A percentile compares a stretch with the other conserved stretches of the same genome.
Conservation (phyloP, 2,329 filamentous ascomycete genomes). For the Ceratocystis colombiana region DNA sequence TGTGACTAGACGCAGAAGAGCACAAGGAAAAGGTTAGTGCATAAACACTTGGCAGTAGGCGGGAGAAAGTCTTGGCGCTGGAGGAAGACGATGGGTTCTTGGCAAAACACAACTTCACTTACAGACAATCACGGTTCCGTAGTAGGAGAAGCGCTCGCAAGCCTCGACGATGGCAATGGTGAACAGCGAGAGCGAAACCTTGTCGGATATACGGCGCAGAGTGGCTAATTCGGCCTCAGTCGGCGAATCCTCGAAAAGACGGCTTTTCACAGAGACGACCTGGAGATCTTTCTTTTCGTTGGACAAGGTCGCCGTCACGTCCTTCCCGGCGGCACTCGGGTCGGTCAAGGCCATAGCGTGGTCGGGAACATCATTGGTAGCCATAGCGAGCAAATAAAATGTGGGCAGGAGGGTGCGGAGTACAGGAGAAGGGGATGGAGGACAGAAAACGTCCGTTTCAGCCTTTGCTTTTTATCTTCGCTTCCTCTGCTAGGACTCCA, state of each 20-base stretch:
- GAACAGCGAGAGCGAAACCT: conserved; percentile 50
- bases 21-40: neutral
- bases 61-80: neutral
- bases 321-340: conserved; percentile 28
- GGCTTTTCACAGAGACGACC: conserved; percentile 28
- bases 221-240: conserved; percentile 44
- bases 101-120: conserved; percentile 33
- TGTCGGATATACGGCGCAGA: conserved; percentile 45
- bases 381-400: conserved; percentile 27
- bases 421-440: neutral
- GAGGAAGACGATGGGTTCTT: neutral
- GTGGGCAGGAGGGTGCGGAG: neutral
- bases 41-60: neutral
- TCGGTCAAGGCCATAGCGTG: conserved; percentile 32
- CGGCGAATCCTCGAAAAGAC: conserved; percentile 31
- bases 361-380: conserved; percentile 32
- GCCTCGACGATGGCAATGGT: conserved; percentile 58
- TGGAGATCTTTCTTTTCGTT: conserved; percentile 31
- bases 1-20: conserved; percentile 34
- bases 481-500: neutral
- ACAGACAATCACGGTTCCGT: conserved; percentile 56
- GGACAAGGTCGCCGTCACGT: conserved; percentile 25
- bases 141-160: conserved; percentile 65
- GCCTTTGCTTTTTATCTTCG: neutral
- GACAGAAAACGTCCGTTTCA: neutral